Evolutionary conservation across 2,329 filamentous ascomycete genomes (phyloP).

Genomic region (Meredithiella fracta): DNA sequence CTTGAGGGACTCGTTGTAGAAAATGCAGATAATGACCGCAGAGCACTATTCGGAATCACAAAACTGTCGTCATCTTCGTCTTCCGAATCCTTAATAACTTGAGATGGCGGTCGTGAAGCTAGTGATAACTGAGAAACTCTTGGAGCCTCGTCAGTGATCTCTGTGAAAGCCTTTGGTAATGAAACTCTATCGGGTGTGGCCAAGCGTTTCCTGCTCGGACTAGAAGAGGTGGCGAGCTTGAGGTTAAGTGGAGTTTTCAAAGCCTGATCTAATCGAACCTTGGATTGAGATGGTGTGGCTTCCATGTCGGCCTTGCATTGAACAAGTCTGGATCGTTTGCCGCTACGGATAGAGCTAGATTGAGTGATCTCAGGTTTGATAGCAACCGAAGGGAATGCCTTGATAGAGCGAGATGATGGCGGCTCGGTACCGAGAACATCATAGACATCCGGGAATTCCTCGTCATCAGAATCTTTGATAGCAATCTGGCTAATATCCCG

Average conservation of each 20-base stretch:
- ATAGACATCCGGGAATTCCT: conserved; percentile 39
- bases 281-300: conserved; percentile 15
- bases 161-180: conserved; percentile 10
- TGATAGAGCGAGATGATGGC: conserved; percentile 13
- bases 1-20: neutral
- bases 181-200: conserved; percentile 11
- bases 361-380: neutral
- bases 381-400: conserved; percentile 5
- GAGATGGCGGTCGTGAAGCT: conserved; percentile 19
- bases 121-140: conserved; percentile 5
- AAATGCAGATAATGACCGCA: neutral
- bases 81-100: conserved; percentile 39
- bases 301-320: conserved; percentile 13
- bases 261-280: conserved; percentile 12
- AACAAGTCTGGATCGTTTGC: conserved; percentile 9
- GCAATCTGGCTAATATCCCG: conserved; percentile 25
- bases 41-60: neutral
- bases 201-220: conserved; percentile 12
- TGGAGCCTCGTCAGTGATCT: conserved; percentile 1
- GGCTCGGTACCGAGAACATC: conserved; percentile 29
- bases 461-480: conserved; percentile 20
- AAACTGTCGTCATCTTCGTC: conserved; percentile 25
- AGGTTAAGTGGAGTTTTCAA: neutral
- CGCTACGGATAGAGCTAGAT: neutral
- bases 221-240: conserved; percentile 2